A percentile compares a stretch with the other conserved stretches of the same genome.
These are phyloP conservation scores for Corchorus olitorius DNA, from an alignment of 345 rosid genomes.

Conservation along the genomic window DNA sequence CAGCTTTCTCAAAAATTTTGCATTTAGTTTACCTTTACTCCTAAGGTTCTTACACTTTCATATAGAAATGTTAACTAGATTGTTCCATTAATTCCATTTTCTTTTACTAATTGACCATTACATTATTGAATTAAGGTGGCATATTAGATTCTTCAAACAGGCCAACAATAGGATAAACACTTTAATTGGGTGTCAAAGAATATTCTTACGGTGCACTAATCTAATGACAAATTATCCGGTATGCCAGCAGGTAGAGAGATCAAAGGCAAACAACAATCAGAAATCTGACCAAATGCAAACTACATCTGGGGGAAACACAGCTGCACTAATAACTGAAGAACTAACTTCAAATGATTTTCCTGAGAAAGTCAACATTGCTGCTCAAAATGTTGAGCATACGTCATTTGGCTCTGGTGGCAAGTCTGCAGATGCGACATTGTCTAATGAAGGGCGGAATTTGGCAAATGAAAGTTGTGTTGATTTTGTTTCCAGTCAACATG, in stretches of 20 bases:
- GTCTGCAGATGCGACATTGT: constrained; percentile 12
- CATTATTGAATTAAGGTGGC: background rate
- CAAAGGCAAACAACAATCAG: constrained; percentile 21
- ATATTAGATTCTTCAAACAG: background rate
- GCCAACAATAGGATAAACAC: background rate
- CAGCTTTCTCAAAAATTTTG: background rate
- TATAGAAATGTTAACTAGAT: background rate
- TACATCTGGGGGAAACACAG: constrained; percentile 12
- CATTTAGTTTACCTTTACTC: background rate
- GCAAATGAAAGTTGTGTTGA: constrained; percentile 27
- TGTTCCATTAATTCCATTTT: background rate
- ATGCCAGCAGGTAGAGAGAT: constrained; percentile 34
- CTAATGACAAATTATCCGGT: constrained; percentile 8
- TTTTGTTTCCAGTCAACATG: constrained; percentile 16
- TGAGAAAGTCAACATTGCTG: constrained; percentile 22
- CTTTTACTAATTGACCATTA: background rate
- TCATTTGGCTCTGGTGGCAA: constrained; percentile 14
- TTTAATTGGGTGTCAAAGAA: background rate
- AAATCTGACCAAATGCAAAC: constrained; percentile 30
- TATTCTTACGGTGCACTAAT: background rate
- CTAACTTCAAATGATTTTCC: constrained; percentile 24
- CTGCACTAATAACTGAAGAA: constrained; percentile 26
- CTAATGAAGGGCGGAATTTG: constrained; percentile 20
- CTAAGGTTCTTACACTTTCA: background rate
- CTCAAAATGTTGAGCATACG: constrained; percentile 3